Base-by-base conservation (phyloP, 129 eudicot genomes). In the Chrysanthemum lavandulifolium region DNA sequence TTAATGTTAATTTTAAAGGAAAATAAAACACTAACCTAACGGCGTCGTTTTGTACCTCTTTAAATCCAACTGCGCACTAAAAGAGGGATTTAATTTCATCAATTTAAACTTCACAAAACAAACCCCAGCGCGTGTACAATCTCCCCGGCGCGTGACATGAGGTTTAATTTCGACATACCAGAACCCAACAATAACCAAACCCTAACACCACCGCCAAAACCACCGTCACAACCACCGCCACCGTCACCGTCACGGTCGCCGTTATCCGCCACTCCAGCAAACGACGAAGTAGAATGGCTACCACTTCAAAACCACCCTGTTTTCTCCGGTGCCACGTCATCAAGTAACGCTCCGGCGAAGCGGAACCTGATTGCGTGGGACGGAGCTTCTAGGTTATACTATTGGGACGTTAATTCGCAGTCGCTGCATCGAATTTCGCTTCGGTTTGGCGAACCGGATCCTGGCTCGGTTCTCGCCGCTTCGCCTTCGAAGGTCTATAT, bases 341-440 rank as follows among this genome's bases (percentile, higher is more conserved):
- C 62, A 56, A 74, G 19, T 80, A 64, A 36, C 75, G 36, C 15
- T 68, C 79, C 51, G 52, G 29, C 57, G 40, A 75, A 55, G 11
- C 62, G 67, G 13, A 89, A 87, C 74, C 90, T 89, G 53, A 71
- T 89, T 36, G 92, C 98, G 0, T 93, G 98, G 98, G 98, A 94
- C 60, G 98, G 97, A 63, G 92, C 87, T 45, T 94, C 98, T 67
- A 87, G 98, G 19, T 84, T 94, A 43, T 94, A 90, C 81, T 81
- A 76, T 18, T 94, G 98, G 98, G 97, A 94, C 67, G 52, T 77
- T 0, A 60, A 74, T 33, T 79, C 79, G 43, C 68, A 76, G 5
- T 86, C 91, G 64, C 79, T 94, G 23, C 86, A 94, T 60, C 85
- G 97, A 43, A 79, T 94, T 36, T 82, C 97, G 25, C 73, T 90